These are phyloP conservation scores for Globisporangium cederbergense DNA, from an alignment of 352 stramenopile species.

Conservation along the genomic window DNA sequence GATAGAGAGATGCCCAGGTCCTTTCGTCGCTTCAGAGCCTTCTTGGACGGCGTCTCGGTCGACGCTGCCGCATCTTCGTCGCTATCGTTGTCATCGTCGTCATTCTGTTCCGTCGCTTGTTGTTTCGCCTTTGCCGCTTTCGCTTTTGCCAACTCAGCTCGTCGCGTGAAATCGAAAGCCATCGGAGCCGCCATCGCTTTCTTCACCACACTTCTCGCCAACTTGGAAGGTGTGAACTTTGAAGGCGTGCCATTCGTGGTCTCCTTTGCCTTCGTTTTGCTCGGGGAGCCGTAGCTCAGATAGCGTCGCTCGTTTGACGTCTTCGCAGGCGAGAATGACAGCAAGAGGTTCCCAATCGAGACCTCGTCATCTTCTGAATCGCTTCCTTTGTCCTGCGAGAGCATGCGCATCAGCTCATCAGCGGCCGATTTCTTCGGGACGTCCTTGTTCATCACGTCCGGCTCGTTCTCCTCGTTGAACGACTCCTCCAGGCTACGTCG, in stretches of 20 bases:
- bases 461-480: slow-evolving; percentile 10
- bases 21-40: slow-evolving; percentile 20
- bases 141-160: slow-evolving; percentile 31
- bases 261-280: not conserved
- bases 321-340: slow-evolving; percentile 28
- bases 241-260: slow-evolving; percentile 12
- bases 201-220: slow-evolving; percentile 22
- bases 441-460: slow-evolving; percentile 9
- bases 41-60: slow-evolving; percentile 19
- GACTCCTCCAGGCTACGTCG: slow-evolving; percentile 11
- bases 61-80: slow-evolving; percentile 5
- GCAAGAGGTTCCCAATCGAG: slow-evolving; percentile 51
- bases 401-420: slow-evolving; percentile 51
- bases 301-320: slow-evolving; percentile 13
- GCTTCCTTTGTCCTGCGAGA: slow-evolving; percentile 52
- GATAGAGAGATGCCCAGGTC: slow-evolving; percentile 17
- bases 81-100: not conserved
- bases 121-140: slow-evolving; percentile 23
- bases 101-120: slow-evolving; percentile 21
- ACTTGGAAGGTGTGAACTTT: slow-evolving; percentile 22
- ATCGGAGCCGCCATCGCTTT: slow-evolving; percentile 24
- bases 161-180: slow-evolving; percentile 55
- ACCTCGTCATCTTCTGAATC: slow-evolving; percentile 53
- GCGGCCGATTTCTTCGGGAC: slow-evolving; percentile 23
- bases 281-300: not conserved